phyloP scores from a whole-genome alignment of 108 stramenopile genomes.

The Cyclotella cryptica region DNA sequence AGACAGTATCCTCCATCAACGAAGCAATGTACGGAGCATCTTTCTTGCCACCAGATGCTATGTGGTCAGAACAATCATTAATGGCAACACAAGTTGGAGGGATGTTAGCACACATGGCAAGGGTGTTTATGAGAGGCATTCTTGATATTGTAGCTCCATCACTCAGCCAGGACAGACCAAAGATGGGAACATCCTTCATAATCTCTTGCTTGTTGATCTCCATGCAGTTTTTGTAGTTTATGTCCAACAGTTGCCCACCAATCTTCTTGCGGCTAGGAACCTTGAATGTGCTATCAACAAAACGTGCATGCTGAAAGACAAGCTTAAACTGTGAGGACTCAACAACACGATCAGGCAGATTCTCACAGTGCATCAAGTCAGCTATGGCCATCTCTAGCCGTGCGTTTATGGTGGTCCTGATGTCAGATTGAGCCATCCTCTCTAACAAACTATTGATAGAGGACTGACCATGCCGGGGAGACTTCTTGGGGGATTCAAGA shows the following conservation, averaged over 20 bases:
- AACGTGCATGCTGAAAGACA: not conserved
- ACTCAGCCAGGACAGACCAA: too few species aligned
- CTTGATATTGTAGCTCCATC: not conserved
- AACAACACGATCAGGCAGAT: slow-evolving; percentile 3
- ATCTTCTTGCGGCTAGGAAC: slow-evolving; percentile 10
- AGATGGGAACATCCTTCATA: not conserved
- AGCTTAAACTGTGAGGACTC: slow-evolving; percentile 11
- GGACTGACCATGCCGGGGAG: not conserved
- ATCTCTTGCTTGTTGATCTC: slow-evolving; percentile 2
- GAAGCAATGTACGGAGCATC: slow-evolving; percentile 14
- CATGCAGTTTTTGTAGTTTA: slow-evolving; percentile 7
- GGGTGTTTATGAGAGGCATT: not conserved
- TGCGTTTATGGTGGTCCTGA: not conserved
- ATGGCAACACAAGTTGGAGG: not conserved
- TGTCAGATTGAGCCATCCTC: not conserved
- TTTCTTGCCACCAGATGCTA: slow-evolving; percentile 34
- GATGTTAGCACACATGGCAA: not conserved
- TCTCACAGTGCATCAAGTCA: not conserved
- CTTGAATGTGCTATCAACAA: slow-evolving; percentile 11
- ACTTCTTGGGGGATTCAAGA: too few species aligned
- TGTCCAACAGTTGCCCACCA: slow-evolving; percentile 25
- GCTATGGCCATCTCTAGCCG: slow-evolving; percentile 28
- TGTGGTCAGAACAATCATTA: slow-evolving; percentile 27
- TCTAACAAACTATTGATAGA: too few species aligned
- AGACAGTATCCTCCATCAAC: slow-evolving; percentile 9